These are phyloP conservation scores for Tetracladium maxilliforme DNA, from an alignment of 2,329 filamentous ascomycete species.

Conservation along the genomic window DNA sequence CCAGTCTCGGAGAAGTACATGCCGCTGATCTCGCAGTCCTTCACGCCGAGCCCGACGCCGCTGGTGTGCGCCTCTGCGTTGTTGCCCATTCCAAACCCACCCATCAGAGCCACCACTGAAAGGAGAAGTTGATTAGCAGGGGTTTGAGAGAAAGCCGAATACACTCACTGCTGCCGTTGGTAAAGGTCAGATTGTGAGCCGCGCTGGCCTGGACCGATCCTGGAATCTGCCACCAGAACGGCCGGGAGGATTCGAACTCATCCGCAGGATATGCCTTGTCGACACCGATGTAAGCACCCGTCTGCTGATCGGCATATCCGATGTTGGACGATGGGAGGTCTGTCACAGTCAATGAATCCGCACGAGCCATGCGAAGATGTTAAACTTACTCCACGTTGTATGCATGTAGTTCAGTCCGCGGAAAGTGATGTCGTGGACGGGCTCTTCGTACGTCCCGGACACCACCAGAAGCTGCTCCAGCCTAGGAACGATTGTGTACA, in stretches of 20 bases:
- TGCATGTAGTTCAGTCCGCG: conserved; percentile 1
- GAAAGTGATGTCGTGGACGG: conserved; percentile 2
- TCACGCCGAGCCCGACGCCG: conserved; percentile 1
- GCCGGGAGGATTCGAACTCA: conserved; percentile 1
- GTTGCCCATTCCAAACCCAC: conserved; percentile 1
- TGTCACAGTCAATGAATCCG: too few relatives aligned
- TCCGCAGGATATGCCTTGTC: not conserved
- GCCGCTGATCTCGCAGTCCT: not conserved
- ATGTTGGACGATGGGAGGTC: not conserved
- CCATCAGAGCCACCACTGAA: conserved; percentile 1
- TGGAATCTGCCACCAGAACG: conserved; percentile 1
- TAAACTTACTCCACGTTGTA: not conserved
- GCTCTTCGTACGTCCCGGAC: not conserved
- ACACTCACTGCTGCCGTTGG: too few relatives aligned
- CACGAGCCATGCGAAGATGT: conserved; percentile 1
- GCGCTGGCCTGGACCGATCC: conserved; percentile 1
- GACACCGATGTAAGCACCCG: conserved; percentile 1
- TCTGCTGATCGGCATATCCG: conserved; percentile 2
- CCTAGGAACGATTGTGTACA: conserved; percentile 1
- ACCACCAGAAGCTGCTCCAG: conserved; percentile 1
- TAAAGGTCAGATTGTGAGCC: conserved; percentile 1
- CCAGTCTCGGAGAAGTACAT: conserved; percentile 1
- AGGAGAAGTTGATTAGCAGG: too few relatives aligned
- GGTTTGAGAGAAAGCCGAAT: too few relatives aligned
- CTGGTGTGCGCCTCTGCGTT: conserved; percentile 1